phyloP scores from a whole-genome alignment of 306 rosid species.

The Arachis hypogaea region DNA sequence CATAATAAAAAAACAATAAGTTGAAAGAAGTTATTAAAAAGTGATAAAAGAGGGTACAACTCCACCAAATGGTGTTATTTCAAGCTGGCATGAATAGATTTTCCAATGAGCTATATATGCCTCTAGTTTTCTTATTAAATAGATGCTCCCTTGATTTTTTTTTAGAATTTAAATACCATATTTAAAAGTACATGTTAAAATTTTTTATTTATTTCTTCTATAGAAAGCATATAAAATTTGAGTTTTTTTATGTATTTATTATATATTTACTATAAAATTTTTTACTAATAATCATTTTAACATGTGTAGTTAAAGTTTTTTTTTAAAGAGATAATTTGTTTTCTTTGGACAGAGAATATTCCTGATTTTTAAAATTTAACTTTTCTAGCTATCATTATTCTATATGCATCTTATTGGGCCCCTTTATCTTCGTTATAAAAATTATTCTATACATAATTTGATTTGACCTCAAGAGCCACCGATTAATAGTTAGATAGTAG shows the following conservation, averaged over 20 bases:
- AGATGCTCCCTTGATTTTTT: background rate
- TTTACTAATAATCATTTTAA: no score
- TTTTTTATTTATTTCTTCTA: no score
- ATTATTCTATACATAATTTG: background rate
- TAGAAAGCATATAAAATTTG: no score
- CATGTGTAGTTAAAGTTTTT: no score
- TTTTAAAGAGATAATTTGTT: no score
- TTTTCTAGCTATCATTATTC: no score
- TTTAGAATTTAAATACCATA: no score
- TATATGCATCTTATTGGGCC: constrained; percentile 11
- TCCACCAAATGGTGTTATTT: background rate
- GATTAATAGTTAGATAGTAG: background rate
- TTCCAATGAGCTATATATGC: background rate
- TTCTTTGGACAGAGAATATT: background rate
- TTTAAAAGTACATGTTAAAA: no score
- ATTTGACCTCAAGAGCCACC: constrained; percentile 5
- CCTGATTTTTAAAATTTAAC: background rate
- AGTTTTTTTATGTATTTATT: no score
- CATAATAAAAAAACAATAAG: background rate
- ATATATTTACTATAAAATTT: no score
- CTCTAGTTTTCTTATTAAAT: constrained; percentile 11
- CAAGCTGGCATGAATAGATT: constrained; percentile 3
- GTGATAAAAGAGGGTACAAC: background rate
- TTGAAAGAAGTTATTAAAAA: background rate
- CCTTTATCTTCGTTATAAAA: background rate